Conservation (phyloP, 83 land plant genomes). For the Picea abies region DNA sequence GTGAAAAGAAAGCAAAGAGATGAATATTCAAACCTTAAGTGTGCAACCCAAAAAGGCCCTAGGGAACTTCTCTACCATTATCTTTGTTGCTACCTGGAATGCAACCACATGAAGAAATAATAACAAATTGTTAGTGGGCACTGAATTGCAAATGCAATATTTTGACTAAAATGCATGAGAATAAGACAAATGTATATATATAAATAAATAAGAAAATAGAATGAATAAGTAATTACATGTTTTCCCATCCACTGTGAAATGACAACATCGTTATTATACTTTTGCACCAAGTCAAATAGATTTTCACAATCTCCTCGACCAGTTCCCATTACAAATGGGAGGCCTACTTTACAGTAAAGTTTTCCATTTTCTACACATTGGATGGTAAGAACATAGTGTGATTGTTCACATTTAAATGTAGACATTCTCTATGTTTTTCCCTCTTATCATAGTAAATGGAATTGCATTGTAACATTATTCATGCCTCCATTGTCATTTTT, state of each 20-base stretch:
- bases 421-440: no score
- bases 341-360: slow-evolving; percentile 81
- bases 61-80: slow-evolving; percentile 97
- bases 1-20: not conserved
- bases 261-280: slow-evolving; percentile 82
- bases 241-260: slow-evolving; percentile 99
- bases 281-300: slow-evolving; percentile 60
- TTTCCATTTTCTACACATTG: slow-evolving; percentile 80
- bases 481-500: no score
- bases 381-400: not conserved
- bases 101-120: slow-evolving; percentile 83
- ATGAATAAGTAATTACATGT: slow-evolving; percentile 54
- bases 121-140: not conserved
- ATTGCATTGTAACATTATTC: no score
- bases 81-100: slow-evolving; percentile 92
- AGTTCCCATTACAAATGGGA: slow-evolving; percentile 99
- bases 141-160: not conserved
- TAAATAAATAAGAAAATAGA: not conserved
- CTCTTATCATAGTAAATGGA: no score
- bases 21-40: slow-evolving; percentile 51
- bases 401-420: no score
- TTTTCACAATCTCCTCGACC: slow-evolving; percentile 88
- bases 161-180: not conserved
- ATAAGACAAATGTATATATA: not conserved
- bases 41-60: slow-evolving; percentile 91